Evolutionary conservation across 371 early-diverging fungal species (phyloP).

Genomic region (Mucor mucedo): DNA sequence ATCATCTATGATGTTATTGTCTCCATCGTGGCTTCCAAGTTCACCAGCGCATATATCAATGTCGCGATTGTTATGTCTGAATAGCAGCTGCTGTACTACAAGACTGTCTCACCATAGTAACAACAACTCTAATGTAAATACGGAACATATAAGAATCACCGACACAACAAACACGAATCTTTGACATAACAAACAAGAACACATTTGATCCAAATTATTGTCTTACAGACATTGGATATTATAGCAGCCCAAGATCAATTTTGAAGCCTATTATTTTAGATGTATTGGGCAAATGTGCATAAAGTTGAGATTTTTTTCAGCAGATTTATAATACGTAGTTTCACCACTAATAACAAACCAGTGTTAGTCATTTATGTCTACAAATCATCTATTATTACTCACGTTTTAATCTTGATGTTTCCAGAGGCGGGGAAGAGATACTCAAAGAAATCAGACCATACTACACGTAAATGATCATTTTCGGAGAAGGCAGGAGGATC

Average conservation of each 20-base stretch:
- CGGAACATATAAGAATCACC: too few species aligned
- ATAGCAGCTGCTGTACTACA: too few species aligned
- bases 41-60: constrained; percentile 15
- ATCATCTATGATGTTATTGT: constrained; percentile 20
- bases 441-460: constrained; percentile 23
- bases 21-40: background rate
- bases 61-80: constrained; percentile 17
- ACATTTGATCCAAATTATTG: too few species aligned
- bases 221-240: too few species aligned
- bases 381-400: constrained; percentile 23
- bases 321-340: constrained; percentile 16
- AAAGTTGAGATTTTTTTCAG: constrained; percentile 13
- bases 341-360: constrained; percentile 23
- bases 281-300: constrained; percentile 13
- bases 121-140: too few species aligned
- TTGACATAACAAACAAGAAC: too few species aligned
- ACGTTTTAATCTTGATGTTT: constrained; percentile 21
- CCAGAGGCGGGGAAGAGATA: constrained; percentile 22
- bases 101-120: too few species aligned
- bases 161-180: too few species aligned
- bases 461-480: constrained; percentile 22
- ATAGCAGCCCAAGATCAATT: constrained; percentile 14
- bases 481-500: constrained; percentile 21
- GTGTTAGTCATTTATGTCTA: constrained; percentile 19
- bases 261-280: constrained; percentile 20